These are phyloP conservation scores for Salmacisia buchloeana DNA, from an alignment of 1,284 basidiomycete genomes.

Conservation along the genomic window DNA sequence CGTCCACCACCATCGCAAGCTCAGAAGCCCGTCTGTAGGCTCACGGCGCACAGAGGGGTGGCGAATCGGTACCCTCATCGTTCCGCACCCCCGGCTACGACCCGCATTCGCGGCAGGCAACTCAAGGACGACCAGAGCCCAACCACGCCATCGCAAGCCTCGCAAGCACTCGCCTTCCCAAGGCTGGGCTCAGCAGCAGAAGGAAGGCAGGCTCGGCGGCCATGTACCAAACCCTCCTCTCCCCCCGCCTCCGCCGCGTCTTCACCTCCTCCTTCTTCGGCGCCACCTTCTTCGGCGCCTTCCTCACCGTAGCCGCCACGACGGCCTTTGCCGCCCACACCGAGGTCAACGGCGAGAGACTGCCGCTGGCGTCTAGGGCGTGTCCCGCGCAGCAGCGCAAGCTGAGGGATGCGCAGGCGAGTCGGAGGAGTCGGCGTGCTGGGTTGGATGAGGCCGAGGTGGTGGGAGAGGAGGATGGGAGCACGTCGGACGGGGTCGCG, in stretches of 20 bases:
- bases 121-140: not conserved
- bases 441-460: not conserved
- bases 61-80: no score
- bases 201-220: not conserved
- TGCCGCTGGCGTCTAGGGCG: no score
- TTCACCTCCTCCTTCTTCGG: constrained; percentile 8
- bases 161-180: no score
- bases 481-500: not conserved
- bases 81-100: not conserved
- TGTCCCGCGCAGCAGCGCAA: not conserved
- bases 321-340: not conserved
- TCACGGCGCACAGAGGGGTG: no score
- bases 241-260: not conserved
- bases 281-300: constrained; percentile 4
- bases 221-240: not conserved
- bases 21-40: no score
- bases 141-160: no score
- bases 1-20: no score
- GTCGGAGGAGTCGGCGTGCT: not conserved
- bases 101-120: not conserved
- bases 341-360: not conserved
- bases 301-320: constrained; percentile 1
- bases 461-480: not conserved
- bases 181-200: no score
- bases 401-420: not conserved